Conservation (phyloP, 495 filamentous ascomycete species). For the Letharia columbiana region DNA sequence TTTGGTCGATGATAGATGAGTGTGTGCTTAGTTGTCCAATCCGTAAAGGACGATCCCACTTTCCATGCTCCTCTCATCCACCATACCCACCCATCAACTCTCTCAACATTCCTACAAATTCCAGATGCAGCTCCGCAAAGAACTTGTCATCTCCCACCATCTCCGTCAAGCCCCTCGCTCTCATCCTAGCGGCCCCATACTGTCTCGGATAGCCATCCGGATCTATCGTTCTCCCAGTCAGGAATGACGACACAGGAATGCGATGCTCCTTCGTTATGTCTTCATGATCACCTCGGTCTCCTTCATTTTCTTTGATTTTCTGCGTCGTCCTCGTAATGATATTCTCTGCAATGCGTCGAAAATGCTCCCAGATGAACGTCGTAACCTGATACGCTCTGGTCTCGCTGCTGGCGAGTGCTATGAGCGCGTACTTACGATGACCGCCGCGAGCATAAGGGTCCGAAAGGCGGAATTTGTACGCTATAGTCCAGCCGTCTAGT, state of each 20-base stretch:
- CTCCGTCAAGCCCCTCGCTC: slow-evolving; percentile 71
- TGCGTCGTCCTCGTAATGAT: slow-evolving; percentile 57
- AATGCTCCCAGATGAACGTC: slow-evolving; percentile 62
- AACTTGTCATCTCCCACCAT: slow-evolving; percentile 79
- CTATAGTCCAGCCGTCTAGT: slow-evolving; percentile 76
- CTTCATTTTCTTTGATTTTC: slow-evolving; percentile 3
- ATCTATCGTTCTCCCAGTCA: slow-evolving; percentile 52
- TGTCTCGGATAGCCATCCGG: slow-evolving; percentile 46
- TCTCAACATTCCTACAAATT: slow-evolving; percentile 66
- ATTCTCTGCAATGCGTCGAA: slow-evolving; percentile 65
- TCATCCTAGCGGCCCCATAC: slow-evolving; percentile 43
- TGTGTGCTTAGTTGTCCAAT: not conserved
- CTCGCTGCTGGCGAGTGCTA: slow-evolving; percentile 67
- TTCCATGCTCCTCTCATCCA: slow-evolving; percentile 17
- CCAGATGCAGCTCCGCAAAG: slow-evolving; percentile 76
- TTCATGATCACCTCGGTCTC: not conserved
- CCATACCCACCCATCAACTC: slow-evolving; percentile 51
- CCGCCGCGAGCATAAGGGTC: slow-evolving; percentile 83
- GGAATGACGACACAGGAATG: slow-evolving; percentile 53
- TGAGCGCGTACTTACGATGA: slow-evolving; percentile 75
- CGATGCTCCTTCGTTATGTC: slow-evolving; percentile 11
- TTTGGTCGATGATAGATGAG: not conserved
- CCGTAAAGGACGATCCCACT: not conserved
- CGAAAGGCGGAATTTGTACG: slow-evolving; percentile 82
- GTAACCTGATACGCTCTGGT: slow-evolving; percentile 68